Percentiles rank a stretch among this genome's conserved stretches.
phyloP scores from a whole-genome alignment of 2,329 filamentous ascomycete genomes.

The Penicillium sp. region DNA sequence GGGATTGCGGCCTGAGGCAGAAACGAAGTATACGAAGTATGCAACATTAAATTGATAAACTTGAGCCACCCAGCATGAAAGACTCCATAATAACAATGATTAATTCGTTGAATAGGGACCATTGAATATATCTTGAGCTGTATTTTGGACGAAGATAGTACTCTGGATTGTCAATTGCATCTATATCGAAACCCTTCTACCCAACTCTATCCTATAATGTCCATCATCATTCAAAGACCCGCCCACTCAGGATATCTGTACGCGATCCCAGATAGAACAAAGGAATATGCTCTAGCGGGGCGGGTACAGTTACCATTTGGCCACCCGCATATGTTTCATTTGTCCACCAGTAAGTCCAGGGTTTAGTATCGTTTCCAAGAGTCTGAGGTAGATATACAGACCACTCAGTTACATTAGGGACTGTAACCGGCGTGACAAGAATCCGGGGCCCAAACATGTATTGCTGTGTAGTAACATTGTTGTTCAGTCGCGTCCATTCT shows the following conservation, averaged over 20 bases:
- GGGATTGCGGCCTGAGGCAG: neutral
- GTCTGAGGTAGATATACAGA: conserved; percentile 41
- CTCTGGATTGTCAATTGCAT: neutral
- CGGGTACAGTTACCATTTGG: conserved; percentile 43
- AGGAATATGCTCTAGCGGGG: conserved; percentile 28
- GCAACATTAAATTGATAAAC: too few species aligned
- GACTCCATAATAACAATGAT: too few species aligned
- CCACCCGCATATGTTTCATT: conserved; percentile 45
- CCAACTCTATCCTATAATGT: neutral
- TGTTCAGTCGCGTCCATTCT: conserved; percentile 30
- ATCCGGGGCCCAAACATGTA: conserved; percentile 46
- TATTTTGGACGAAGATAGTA: too few species aligned
- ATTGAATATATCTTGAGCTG: too few species aligned
- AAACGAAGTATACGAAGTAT: neutral
- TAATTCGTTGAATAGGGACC: neutral
- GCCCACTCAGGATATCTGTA: conserved; percentile 68
- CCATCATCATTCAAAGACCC: conserved; percentile 13
- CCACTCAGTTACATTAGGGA: conserved; percentile 42
- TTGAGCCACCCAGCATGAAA: too few species aligned
- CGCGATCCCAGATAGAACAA: conserved; percentile 65
- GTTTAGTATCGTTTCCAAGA: conserved; percentile 24
- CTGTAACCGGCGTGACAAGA: conserved; percentile 42
- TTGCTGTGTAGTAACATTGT: conserved; percentile 42
- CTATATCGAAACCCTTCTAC: neutral
- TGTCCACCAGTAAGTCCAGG: conserved; percentile 49